Base-by-base conservation (phyloP, 1,284 basidiomycete genomes). In the Microbotryomycetes sp. region DNA sequence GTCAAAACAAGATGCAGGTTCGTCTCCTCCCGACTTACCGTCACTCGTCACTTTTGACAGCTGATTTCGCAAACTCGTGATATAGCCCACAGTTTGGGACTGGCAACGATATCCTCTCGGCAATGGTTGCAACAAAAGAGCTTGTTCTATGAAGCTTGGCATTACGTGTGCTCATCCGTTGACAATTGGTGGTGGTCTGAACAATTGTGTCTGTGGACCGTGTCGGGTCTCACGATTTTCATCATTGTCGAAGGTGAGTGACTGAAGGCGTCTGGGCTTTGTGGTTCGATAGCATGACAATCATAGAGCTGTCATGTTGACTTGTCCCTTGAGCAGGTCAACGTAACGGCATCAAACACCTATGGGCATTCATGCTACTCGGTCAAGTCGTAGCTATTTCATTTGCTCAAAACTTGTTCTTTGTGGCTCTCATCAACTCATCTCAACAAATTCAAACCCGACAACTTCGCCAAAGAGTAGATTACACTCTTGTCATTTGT, bases 121-220 rank as follows among this genome's bases (percentile, higher is more conserved):
- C 73, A 76, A 4, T 88, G 86, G 86, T 80, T 88, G 1, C 68
- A 76, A 14, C 72, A 82, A 25, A 85, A 85, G 0, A 79, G 77
- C 0, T 77, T 88, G 0, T 88, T 88, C 68, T 81, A 86, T 71
- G 81, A 88, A 71, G 82, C 82, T 0, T 83, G 82, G 82, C 66
- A 73, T 9, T 74, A 76, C 46, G 82, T 83, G 1, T 81, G 81
- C 66, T 67, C 69, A 54, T 80, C 79, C 22, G 73, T 77, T 0
- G 64, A 79, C 23, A 83, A 82, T 55, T 88, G 86, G 85, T 87
- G 85, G 86, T 86, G 85, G 84, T 84, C 82, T 68, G 82, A 84
- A 70, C 84, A 85, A 72, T 78, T 88, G 29, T 88, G 86, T 72
- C 75, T 85, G 14, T 85, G 82, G 74, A 86, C 86, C 2, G 82